Percentiles rank a stretch among this genome's conserved stretches.
Conservation (phyloP, 2,329 filamentous ascomycete species). For the Helminthosporium solani region DNA sequence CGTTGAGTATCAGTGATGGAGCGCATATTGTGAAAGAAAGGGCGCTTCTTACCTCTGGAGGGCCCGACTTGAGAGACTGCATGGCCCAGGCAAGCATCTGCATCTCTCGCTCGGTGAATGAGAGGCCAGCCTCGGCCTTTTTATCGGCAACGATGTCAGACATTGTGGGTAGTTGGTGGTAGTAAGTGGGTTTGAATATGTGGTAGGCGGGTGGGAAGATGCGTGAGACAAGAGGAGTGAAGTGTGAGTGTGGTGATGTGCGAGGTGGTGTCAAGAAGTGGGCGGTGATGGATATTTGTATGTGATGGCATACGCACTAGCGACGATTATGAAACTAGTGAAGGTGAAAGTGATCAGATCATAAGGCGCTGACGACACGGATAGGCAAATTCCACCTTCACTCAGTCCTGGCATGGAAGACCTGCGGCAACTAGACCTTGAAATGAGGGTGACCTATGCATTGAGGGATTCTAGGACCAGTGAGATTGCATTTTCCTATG, state of each 20-base stretch:
- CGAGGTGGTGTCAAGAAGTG: neutral
- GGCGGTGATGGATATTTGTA: neutral
- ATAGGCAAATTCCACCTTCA: too few relatives aligned
- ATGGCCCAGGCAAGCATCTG: slow-evolving; percentile 39
- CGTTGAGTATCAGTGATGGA: slow-evolving; percentile 6
- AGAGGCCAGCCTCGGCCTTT: slow-evolving; percentile 4
- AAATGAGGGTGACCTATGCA: neutral
- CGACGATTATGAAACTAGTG: neutral
- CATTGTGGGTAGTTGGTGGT: slow-evolving; percentile 20
- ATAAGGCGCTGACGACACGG: neutral
- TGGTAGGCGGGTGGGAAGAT: neutral
- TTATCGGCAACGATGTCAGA: slow-evolving; percentile 19
- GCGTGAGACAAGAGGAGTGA: neutral
- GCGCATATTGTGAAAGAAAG: neutral
- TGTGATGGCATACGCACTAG: neutral
- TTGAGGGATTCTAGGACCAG: neutral
- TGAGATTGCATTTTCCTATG: neutral
- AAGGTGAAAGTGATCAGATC: neutral
- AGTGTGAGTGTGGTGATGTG: neutral
- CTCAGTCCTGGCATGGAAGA: too few relatives aligned
- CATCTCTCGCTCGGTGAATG: slow-evolving; percentile 40
- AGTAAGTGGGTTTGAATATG: neutral
- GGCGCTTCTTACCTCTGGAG: slow-evolving; percentile 30
- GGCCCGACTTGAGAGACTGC: slow-evolving; percentile 41
- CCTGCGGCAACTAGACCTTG: too few relatives aligned